Base-by-base conservation (phyloP, 176 grass and related monocot genomes). In the Luzula sylvatica region DNA sequence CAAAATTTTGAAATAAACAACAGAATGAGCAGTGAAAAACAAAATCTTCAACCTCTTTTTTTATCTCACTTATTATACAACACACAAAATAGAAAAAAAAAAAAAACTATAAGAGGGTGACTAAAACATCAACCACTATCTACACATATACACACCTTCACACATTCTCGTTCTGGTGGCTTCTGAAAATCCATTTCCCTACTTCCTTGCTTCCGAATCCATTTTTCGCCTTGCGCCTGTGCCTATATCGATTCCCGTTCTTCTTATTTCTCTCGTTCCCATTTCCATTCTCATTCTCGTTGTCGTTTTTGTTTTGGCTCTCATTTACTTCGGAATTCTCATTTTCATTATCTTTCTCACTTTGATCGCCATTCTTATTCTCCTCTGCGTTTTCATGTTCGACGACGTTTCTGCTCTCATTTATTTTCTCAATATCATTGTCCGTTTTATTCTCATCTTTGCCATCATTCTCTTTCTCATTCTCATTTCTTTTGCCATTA, bases 101-200 rank as follows among this genome's bases (percentile, higher is more conserved):
- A 5, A 48, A 32, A 60, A 64, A 64, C 43, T 48, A 64, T 50
- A 64, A 1, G 60, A 49, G 60, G 60, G 60, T 64, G 60, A 50
- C 42, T 61, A 26, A 61, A 50, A 47, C 8, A 64, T 64, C 60
- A 64, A n/a, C 60, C 60, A 29, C 60, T 64, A 35, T 64, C 42
- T 49, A 64, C 59, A 49, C 38, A 49, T 26, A 49, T 46, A 35
- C 15, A 49, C 43, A 21, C 44, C 20, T 49, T 64, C 43, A 64
- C 20, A 49, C 9, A 20, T 0, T 61, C n/a, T 3, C n/a, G 60
- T 20, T 64, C 25, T 15, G 26, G 8, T 50, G 23, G 25, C 23
- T 48, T 49, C 11, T 64, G 28, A 49, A 64, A 7, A 49, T 64
- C 60, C 60, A 64, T 64, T 64, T 64, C 26, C 60, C 60, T 24